phyloP scores from a whole-genome alignment of 148 eudicot species.

The Spergularia bocconei region DNA sequence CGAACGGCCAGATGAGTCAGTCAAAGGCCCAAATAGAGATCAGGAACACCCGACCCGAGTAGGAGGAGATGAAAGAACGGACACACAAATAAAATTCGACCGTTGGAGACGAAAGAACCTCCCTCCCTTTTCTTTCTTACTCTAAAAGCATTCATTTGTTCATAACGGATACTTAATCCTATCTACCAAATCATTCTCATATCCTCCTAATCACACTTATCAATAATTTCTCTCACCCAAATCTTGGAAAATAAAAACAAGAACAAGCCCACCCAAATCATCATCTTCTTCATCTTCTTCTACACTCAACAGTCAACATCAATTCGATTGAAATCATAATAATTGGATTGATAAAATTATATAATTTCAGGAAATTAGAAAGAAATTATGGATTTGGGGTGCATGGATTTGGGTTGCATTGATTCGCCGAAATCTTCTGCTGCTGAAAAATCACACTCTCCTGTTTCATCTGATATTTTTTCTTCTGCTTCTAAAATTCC shows the following conservation, averaged over 20 bases:
- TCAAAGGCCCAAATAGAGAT: too few relatives aligned
- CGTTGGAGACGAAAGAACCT: constrained; percentile 34
- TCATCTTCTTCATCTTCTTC: not conserved
- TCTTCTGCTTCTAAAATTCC: constrained; percentile 35
- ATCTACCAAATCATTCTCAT: not conserved
- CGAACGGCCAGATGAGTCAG: too few relatives aligned
- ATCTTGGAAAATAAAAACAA: not conserved
- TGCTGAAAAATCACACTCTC: constrained; percentile 6
- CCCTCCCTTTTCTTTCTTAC: too few relatives aligned
- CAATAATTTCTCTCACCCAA: not conserved
- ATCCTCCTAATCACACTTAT: not conserved
- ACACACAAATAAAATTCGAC: constrained; percentile 35
- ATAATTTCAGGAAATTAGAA: too few relatives aligned
- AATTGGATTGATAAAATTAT: too few relatives aligned
- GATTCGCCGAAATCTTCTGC: constrained; percentile 18
- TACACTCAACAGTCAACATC: not conserved
- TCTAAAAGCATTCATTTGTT: not conserved
- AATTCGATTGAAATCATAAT: too few relatives aligned
- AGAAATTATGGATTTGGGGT: constrained; percentile 64
- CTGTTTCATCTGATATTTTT: constrained; percentile 24
- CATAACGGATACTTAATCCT: constrained; percentile 51
- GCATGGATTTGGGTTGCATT: constrained; percentile 68
- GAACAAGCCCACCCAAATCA: not conserved
- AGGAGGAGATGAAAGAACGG: too few relatives aligned
- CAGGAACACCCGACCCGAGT: too few relatives aligned